Evolutionary conservation across 805 yeast species (phyloP), one percentile per base, ranked within the genome.

Genomic region (Ascoidea rubescens): DNA sequence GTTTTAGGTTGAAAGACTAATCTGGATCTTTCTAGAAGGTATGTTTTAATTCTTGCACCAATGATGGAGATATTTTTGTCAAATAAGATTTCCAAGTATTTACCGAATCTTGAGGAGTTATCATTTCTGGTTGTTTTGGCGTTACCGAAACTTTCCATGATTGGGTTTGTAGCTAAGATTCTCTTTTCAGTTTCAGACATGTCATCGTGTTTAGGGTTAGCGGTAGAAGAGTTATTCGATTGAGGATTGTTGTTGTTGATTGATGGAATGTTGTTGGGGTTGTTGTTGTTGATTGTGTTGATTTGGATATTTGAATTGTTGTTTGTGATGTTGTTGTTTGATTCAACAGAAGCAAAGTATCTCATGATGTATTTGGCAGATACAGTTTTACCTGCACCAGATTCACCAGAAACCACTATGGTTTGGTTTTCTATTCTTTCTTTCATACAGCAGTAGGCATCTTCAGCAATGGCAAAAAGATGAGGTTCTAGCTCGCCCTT

Each of bases 371-470:
- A 91, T 66, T 91, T 91, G 45, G 99, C 99, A 56, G 93, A 82
- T 46, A 91, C 98, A 4, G 98, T 93, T 63, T 91, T 93, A 67
- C 99, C 99, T 32, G 99, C 98, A 68, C 99, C 99, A 5, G 96
- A 87, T 69, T 91, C 99, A 69, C 99, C 99, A 60, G 90, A 81
- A 16, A 91, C 98, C 16, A 91, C 96, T 56, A 91, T 90, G 1
- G 99, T 91, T 70, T 91, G 99, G 70, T 91, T 90, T 60, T 79
- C 75, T 46, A 78, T 72, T 60, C 88, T 95, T 49, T 82, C 75
- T 62, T 86, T 84, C 99, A 91, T 91, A 64, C 95, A 84, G 61
- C 96, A 77, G 66, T 89, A 90, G 5, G 98, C 97, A 62, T 93
- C 97, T 67, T 90, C 98, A 31, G 99, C 98, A 60, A 91, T 91